These are phyloP conservation scores for Macrophomina phaseolina DNA, from an alignment of 2,329 filamentous ascomycete genomes.

Conservation along the genomic window DNA sequence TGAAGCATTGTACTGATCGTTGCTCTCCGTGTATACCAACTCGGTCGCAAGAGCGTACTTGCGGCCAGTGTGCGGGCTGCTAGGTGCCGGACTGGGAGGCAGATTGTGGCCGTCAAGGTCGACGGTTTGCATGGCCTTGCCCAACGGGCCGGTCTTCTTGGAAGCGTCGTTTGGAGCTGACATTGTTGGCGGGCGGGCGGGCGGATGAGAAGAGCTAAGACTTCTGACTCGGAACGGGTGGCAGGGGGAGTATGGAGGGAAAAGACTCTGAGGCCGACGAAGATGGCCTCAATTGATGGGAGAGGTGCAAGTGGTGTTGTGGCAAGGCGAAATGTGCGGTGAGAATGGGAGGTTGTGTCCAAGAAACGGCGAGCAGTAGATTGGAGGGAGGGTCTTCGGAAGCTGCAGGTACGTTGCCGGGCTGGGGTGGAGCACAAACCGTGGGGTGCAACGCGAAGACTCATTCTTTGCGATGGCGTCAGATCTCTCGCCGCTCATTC, in stretches of 20 bases:
- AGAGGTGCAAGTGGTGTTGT: neutral
- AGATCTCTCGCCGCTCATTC: constrained; percentile 20
- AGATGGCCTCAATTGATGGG: constrained; percentile 5
- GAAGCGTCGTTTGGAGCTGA: constrained; percentile 20
- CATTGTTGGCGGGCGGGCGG: constrained; percentile 15
- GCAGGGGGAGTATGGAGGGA: neutral
- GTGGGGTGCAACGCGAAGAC: constrained; percentile 25
- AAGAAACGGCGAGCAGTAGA: constrained; percentile 3
- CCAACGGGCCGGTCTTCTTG: constrained; percentile 33
- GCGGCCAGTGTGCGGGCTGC: constrained; percentile 82
- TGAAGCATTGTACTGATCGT: constrained; percentile 95
- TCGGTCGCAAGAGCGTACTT: constrained; percentile 96
- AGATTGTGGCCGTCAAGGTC: constrained; percentile 48
- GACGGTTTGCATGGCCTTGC: constrained; percentile 47
- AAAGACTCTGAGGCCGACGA: neutral
- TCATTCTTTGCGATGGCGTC: constrained; percentile 27
- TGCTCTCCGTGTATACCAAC: constrained; percentile 93
- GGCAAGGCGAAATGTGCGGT: constrained; percentile 1
- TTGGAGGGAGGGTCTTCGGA: constrained; percentile 17
- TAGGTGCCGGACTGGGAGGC: constrained; percentile 79
- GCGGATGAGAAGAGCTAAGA: neutral
- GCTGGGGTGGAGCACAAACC: constrained; percentile 21
- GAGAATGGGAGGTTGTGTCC: neutral
- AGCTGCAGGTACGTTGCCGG: constrained; percentile 24
- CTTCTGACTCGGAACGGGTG: neutral